Percentiles rank a stretch among this genome's conserved stretches.
phyloP scores from a whole-genome alignment of 1,284 basidiomycete species.

The Pulchroboletus neoregius region DNA sequence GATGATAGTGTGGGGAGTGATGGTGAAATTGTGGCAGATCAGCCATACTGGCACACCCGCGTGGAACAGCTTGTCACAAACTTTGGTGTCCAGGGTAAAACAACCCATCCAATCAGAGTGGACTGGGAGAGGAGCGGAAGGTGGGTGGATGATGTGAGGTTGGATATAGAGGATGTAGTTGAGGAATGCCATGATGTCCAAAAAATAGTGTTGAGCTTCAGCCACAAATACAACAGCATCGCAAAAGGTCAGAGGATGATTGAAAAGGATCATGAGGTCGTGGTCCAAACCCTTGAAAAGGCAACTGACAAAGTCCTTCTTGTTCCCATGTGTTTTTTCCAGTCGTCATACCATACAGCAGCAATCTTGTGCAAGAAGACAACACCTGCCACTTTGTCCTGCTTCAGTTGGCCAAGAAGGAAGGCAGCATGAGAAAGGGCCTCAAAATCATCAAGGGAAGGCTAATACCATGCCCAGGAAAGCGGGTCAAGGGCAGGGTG shows the following conservation, averaged over 20 bases:
- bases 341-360: neutral
- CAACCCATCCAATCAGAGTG: slow-evolving; percentile 4
- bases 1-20: neutral
- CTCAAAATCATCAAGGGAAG: neutral
- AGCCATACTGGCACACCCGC: slow-evolving; percentile 6
- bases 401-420: slow-evolving; percentile 4
- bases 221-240: neutral
- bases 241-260: neutral
- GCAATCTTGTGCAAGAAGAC: neutral
- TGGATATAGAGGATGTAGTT: neutral
- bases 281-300: neutral
- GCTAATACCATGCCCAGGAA: slow-evolving; percentile 12
- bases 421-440: neutral
- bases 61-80: neutral
- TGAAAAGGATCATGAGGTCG: neutral
- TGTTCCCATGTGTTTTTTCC: neutral
- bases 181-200: slow-evolving; percentile 1
- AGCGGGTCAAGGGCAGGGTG: slow-evolving; percentile 3
- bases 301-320: slow-evolving; percentile 1
- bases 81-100: neutral
- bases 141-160: neutral
- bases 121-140: neutral
- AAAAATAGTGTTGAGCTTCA: slow-evolving; percentile 1
- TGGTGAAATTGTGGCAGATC: neutral
- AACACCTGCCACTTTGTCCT: neutral